These are phyloP conservation scores for Mycocentrospora acerina DNA, from an alignment of 2,329 filamentous ascomycete species.

Conservation along the genomic window DNA sequence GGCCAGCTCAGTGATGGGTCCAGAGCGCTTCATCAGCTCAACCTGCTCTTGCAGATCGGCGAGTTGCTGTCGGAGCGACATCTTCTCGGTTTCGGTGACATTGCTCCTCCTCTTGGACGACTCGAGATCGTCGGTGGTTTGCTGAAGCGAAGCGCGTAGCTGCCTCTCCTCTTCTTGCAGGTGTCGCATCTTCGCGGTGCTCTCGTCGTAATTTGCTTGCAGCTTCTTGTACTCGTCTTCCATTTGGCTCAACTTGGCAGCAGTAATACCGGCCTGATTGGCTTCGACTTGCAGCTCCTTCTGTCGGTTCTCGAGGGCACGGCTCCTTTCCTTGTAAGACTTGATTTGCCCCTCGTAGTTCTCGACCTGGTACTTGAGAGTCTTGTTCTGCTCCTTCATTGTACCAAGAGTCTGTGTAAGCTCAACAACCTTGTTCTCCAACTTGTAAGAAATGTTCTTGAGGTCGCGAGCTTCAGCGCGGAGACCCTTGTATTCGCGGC, in stretches of 20 bases:
- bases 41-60: slow-evolving; percentile 89
- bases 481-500: slow-evolving; percentile 82
- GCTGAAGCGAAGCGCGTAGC: slow-evolving; percentile 77
- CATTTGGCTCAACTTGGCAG: slow-evolving; percentile 85
- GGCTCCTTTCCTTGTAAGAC: slow-evolving; percentile 91
- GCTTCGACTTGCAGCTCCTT: slow-evolving; percentile 96
- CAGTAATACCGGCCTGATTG: slow-evolving; percentile 95
- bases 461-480: slow-evolving; percentile 96
- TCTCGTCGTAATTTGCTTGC: slow-evolving; percentile 86
- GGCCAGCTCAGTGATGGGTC: slow-evolving; percentile 69
- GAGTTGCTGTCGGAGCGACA: slow-evolving; percentile 82
- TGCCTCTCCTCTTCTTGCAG: slow-evolving; percentile 92
- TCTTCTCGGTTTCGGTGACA: slow-evolving; percentile 81
- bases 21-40: slow-evolving; percentile 77
- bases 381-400: slow-evolving; percentile 94
- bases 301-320: slow-evolving; percentile 81
- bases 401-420: slow-evolving; percentile 90
- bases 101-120: slow-evolving; percentile 72
- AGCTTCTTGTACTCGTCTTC: slow-evolving; percentile 95
- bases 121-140: slow-evolving; percentile 79
- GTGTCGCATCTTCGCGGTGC: slow-evolving; percentile 83
- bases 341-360: slow-evolving; percentile 96
- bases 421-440: slow-evolving; percentile 99
- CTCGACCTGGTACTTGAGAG: slow-evolving; percentile 81
- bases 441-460: slow-evolving; percentile 98